phyloP scores from a whole-genome alignment of 306 rosid species.

The Datisca glomerata region DNA sequence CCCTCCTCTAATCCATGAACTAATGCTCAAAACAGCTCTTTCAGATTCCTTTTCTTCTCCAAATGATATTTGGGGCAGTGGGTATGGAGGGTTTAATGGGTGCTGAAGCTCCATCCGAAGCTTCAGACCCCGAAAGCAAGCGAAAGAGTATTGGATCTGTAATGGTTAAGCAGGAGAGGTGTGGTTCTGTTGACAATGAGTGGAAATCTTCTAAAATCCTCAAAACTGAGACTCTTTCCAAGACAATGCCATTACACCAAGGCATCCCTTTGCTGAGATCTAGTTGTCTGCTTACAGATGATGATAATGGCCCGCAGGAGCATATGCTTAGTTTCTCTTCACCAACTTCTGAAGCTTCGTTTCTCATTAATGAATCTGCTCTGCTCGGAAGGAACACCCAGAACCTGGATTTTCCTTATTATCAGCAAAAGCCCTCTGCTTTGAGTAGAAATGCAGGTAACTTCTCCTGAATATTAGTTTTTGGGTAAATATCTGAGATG shows the following conservation, averaged over 20 bases:
- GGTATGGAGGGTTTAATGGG: slow-evolving; percentile 29
- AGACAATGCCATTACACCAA: slow-evolving; percentile 29
- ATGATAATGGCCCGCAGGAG: slow-evolving; percentile 20
- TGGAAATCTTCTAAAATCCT: slow-evolving; percentile 24
- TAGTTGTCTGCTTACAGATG: slow-evolving; percentile 7
- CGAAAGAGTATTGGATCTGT: slow-evolving; percentile 30
- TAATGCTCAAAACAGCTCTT: slow-evolving; percentile 16
- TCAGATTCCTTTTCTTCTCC: slow-evolving; percentile 19
- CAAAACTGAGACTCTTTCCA: slow-evolving; percentile 19
- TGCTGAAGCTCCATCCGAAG: slow-evolving; percentile 8
- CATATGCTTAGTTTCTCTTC: slow-evolving; percentile 50
- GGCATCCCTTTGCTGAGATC: slow-evolving; percentile 32
- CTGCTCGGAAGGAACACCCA: slow-evolving; percentile 3
- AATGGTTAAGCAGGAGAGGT: slow-evolving; percentile 23
- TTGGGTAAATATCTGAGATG: slow-evolving; percentile 1
- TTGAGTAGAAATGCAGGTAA: slow-evolving; percentile 27
- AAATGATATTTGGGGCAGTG: slow-evolving; percentile 39
- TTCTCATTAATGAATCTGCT: slow-evolving; percentile 17
- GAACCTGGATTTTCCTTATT: slow-evolving; percentile 16
- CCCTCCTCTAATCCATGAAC: no score
- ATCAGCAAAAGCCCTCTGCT: slow-evolving; percentile 15
- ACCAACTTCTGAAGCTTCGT: slow-evolving; percentile 17
- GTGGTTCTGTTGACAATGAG: slow-evolving; percentile 21
- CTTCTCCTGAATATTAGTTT: not conserved
- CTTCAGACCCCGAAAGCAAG: slow-evolving; percentile 15